phyloP scores from a whole-genome alignment of 306 rosid genomes.

The Sicyos baderoa region DNA sequence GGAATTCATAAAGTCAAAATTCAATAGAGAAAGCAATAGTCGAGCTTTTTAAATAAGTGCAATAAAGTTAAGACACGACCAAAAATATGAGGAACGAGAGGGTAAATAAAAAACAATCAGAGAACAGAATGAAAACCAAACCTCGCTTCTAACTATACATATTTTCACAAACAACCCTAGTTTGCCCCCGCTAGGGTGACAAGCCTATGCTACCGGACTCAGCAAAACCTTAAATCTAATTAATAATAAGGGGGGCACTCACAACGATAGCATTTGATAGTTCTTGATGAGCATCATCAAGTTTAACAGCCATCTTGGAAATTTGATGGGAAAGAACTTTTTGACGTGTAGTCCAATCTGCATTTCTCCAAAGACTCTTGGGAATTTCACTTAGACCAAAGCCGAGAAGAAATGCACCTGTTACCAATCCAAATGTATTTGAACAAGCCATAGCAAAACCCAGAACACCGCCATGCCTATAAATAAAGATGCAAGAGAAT shows the following conservation, averaged over 20 bases:
- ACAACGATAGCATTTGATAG: slow-evolving; percentile 86
- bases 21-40: neutral
- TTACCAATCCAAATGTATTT: slow-evolving; percentile 93
- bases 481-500: slow-evolving; percentile 18
- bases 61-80: neutral
- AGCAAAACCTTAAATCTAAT: neutral
- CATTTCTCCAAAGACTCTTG: slow-evolving; percentile 73
- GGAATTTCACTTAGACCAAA: slow-evolving; percentile 97
- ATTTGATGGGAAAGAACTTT: slow-evolving; percentile 94
- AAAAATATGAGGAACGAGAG: neutral
- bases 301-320: slow-evolving; percentile 91
- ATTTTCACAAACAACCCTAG: too few relatives aligned
- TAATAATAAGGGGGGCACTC: slow-evolving; percentile 24
- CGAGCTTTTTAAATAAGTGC: neutral
- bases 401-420: slow-evolving; percentile 99
- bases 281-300: slow-evolving; percentile 90
- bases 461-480: slow-evolving; percentile 61
- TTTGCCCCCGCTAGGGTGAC: too few relatives aligned
- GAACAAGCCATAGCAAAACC: slow-evolving; percentile 98
- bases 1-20: neutral
- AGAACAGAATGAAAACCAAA: neutral
- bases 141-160: neutral
- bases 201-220: too few relatives aligned
- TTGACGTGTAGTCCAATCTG: slow-evolving; percentile 83
- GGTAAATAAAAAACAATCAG: neutral